Conservation (phyloP, 768 basidiomycete genomes). For the Lactifluus piperatus region DNA sequence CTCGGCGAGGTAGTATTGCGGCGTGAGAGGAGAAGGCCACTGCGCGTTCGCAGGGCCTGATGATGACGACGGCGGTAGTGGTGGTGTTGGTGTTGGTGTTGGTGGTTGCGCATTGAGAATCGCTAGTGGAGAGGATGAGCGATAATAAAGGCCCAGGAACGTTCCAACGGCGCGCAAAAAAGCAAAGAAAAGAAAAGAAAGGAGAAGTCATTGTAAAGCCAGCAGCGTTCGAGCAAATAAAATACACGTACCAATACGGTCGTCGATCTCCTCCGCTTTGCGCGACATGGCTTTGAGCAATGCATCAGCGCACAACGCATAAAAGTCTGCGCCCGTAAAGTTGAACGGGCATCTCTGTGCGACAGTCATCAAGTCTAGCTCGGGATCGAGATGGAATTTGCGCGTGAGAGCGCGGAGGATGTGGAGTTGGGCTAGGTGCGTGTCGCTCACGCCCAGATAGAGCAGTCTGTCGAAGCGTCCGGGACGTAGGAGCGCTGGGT, state of each 20-base stretch:
- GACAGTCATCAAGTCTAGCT: constrained; percentile 50
- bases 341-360: constrained; percentile 81
- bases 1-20: constrained; percentile 86
- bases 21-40: constrained; percentile 62
- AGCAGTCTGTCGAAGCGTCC: constrained; percentile 95
- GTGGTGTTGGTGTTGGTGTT: too few relatives aligned
- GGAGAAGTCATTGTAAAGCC: not conserved
- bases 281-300: constrained; percentile 91
- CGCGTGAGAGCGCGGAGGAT: constrained; percentile 87
- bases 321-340: constrained; percentile 96
- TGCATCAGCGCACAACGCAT: constrained; percentile 94
- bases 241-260: constrained; percentile 55
- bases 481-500: constrained; percentile 81
- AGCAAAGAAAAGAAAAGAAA: not conserved
- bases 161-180: too few relatives aligned
- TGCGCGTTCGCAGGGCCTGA: constrained; percentile 23
- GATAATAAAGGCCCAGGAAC: too few relatives aligned
- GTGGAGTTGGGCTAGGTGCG: constrained; percentile 74
- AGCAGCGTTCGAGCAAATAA: too few relatives aligned
- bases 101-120: constrained; percentile 33
- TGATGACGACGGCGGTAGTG: constrained; percentile 29
- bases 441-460: constrained; percentile 87
- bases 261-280: constrained; percentile 73
- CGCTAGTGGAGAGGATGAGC: constrained; percentile 14
- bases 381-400: constrained; percentile 77